Conservation (phyloP, 2,329 filamentous ascomycete genomes). For the Pseudogymnoascus sp. region DNA sequence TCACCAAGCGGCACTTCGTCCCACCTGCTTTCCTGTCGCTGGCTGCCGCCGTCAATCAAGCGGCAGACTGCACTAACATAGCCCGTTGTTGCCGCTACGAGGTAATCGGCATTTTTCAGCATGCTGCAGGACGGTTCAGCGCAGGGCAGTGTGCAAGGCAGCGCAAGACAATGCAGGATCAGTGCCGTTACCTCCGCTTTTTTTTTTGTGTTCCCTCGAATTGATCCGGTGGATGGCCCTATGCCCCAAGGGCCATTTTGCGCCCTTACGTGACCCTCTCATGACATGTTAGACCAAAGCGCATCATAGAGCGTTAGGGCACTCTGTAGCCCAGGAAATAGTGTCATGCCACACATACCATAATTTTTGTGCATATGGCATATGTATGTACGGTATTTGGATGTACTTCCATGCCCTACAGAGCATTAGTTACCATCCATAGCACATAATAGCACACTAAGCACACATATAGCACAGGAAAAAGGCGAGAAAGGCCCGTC, state of each 20-base stretch:
- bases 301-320: neutral
- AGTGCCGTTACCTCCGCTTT: constrained; percentile 5
- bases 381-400: neutral
- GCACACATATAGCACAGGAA: neutral
- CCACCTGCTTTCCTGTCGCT: neutral
- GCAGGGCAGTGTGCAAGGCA: neutral
- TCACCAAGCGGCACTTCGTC: neutral
- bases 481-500: constrained; percentile 4
- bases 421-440: neutral
- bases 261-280: constrained; percentile 3
- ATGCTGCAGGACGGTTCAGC: neutral
- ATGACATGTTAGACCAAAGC: constrained; percentile 1
- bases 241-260: neutral
- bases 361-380: neutral
- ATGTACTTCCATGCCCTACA: neutral
- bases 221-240: neutral
- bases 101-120: neutral
- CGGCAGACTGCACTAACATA: constrained; percentile 4
- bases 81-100: neutral
- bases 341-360: neutral
- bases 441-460: neutral
- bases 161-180: neutral
- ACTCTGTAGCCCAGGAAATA: neutral
- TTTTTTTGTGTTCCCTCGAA: constrained; percentile 4
- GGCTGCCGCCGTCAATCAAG: constrained; percentile 5